Evolutionary conservation across 2,329 filamentous ascomycete species (phyloP).

Genomic region (Talaromyces islandicus): DNA sequence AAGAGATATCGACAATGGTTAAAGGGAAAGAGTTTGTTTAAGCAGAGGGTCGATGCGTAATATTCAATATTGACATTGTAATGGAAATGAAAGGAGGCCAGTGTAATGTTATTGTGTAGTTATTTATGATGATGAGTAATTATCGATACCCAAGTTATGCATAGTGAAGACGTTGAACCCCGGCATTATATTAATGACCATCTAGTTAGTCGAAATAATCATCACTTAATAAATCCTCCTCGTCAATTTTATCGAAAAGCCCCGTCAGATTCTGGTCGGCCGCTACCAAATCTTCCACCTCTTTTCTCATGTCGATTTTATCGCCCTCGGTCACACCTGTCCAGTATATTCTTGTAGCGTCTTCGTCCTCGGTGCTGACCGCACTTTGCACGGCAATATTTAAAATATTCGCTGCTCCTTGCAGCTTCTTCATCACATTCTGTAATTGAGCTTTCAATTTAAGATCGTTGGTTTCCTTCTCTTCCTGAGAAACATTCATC

Average conservation of each 20-base stretch:
- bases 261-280: slow-evolving; percentile 27
- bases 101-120: not conserved
- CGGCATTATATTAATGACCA: not conserved
- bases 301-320: slow-evolving; percentile 24
- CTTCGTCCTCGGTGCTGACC: not conserved
- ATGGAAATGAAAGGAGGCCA: not conserved
- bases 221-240: slow-evolving; percentile 2
- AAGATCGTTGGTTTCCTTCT: slow-evolving; percentile 6
- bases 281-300: slow-evolving; percentile 30
- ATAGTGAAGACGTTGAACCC: not conserved
- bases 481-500: slow-evolving; percentile 47
- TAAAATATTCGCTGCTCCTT: slow-evolving; percentile 22
- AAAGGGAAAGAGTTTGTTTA: slow-evolving; percentile 89
- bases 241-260: slow-evolving; percentile 17
- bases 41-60: slow-evolving; percentile 59
- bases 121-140: not conserved
- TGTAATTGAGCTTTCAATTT: slow-evolving; percentile 21
- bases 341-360: slow-evolving; percentile 15
- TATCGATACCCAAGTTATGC: not conserved
- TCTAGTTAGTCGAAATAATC: slow-evolving; percentile 11
- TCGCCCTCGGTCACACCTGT: slow-evolving; percentile 17
- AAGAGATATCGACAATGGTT: slow-evolving; percentile 96
- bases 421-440: slow-evolving; percentile 6
- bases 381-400: slow-evolving; percentile 20
- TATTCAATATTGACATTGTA: not conserved